Base-by-base conservation (phyloP, 2,329 filamentous ascomycete species). In the Herpomyces periplanetae region DNA sequence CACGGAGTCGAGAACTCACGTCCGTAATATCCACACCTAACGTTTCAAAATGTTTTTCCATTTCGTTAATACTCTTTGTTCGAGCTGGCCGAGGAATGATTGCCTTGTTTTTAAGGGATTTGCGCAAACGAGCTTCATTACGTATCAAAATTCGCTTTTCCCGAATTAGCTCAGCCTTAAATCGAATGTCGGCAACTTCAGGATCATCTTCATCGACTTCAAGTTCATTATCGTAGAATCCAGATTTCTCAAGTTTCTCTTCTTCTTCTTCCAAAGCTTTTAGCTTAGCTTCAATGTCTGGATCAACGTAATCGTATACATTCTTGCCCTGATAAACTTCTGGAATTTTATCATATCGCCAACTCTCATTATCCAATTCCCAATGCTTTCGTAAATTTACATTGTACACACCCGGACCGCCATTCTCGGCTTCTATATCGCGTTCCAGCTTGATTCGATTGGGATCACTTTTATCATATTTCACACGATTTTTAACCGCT, bases 311-410 rank as follows among this genome's bases (percentile, higher is more conserved):
- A 41, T 96, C 80, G 43, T 75, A 80, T 22, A 96, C 66, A 38
- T 96, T 96, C 51, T 75, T 73, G 39, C 80, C 80, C 34, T 91
- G 60, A 39, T 73, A 64, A 18, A 88, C 50, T 41, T 96, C 80
- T 13, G 80, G 80, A 21, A 91, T 65, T 42, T 65, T 69, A 44
- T 96, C 84, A 36, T 87, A 55, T 39, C 85, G 87, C 80, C 80
- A 91, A 23, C 80, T 69, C 16, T 63, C 55, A 35, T 88, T 56
- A 26, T 64, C 68, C 26, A 91, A 57, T 8, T 71, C 42, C 39
- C 85, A 96, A 34, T 80, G 65, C 34, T 68, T 56, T 38, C 68
- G 64, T 32, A 91, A 51, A 34, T 96, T 69, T 31, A 88, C 58
- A 38, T 69, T 91, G 54, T 64, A 91, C 18, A 96, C 80, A 43